Conservation (phyloP, 345 rosid genomes). For the Iberis pinnata region DNA sequence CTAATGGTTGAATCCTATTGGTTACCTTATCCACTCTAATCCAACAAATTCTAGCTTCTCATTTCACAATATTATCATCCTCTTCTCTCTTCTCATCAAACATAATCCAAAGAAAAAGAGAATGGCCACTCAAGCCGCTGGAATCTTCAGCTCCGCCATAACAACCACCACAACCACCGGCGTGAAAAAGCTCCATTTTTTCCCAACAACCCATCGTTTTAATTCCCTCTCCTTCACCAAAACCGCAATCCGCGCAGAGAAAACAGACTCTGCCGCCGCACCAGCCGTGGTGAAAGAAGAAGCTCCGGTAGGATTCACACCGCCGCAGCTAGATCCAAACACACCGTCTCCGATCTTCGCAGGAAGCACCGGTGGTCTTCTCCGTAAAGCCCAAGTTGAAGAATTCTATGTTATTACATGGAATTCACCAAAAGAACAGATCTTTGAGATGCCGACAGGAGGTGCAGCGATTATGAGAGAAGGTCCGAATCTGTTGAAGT, state of each 20-base stretch:
- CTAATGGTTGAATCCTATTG: slow-evolving; percentile 29
- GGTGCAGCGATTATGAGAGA: slow-evolving; percentile 95
- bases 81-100: slow-evolving; percentile 14
- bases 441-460: slow-evolving; percentile 94
- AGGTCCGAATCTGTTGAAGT: slow-evolving; percentile 83
- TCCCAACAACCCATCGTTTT: slow-evolving; percentile 41
- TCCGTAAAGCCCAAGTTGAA: slow-evolving; percentile 79
- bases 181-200: slow-evolving; percentile 31
- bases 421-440: slow-evolving; percentile 88
- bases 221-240: slow-evolving; percentile 36
- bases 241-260: slow-evolving; percentile 34
- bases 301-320: slow-evolving; percentile 82
- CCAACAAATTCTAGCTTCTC: slow-evolving; percentile 25
- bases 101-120: neutral
- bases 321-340: slow-evolving; percentile 69
- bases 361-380: slow-evolving; percentile 79
- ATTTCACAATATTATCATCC: slow-evolving; percentile 23
- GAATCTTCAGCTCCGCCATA: slow-evolving; percentile 50
- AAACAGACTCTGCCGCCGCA: slow-evolving; percentile 35
- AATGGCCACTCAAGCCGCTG: slow-evolving; percentile 73
- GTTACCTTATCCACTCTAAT: slow-evolving; percentile 30
- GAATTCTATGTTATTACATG: slow-evolving; percentile 93
- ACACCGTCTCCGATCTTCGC: slow-evolving; percentile 91
- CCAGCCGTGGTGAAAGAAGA: slow-evolving; percentile 28
- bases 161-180: slow-evolving; percentile 40